Evolutionary conservation across 2,329 filamentous ascomycete genomes (phyloP).

Genomic region (Juglanconis sp.): DNA sequence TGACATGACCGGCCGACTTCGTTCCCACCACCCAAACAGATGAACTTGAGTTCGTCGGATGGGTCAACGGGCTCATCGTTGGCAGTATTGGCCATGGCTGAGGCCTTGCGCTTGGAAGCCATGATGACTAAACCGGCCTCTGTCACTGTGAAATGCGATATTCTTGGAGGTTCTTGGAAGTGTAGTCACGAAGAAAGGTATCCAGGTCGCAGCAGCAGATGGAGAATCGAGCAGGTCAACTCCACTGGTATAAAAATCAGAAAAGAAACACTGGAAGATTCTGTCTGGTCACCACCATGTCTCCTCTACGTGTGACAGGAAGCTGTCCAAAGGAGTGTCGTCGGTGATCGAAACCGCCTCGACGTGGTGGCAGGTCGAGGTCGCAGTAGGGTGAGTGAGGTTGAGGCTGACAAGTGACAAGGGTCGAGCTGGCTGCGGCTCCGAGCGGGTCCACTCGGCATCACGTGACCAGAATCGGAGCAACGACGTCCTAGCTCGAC

Average conservation of each 20-base stretch:
- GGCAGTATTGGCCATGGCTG: constrained; percentile 62
- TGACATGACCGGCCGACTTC: constrained; percentile 97
- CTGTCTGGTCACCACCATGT: not conserved
- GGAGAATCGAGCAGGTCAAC: not conserved
- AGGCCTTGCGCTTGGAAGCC: constrained; percentile 90
- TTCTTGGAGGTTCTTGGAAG: not conserved
- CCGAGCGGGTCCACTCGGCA: not conserved
- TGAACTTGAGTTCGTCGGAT: constrained; percentile 89
- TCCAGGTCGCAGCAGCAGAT: not conserved
- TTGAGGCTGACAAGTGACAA: too few species aligned
- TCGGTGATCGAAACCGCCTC: not conserved
- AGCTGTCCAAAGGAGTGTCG: not conserved
- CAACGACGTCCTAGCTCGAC: constrained; percentile 4
- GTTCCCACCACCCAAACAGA: constrained; percentile 91
- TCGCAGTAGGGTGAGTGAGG: too few species aligned
- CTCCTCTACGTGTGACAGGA: not conserved
- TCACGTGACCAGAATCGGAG: constrained; percentile 6
- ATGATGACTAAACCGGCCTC: constrained; percentile 45
- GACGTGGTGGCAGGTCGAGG: not conserved
- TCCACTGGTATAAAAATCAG: not conserved
- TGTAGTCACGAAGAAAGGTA: not conserved
- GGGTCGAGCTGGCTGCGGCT: not conserved
- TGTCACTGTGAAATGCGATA: not conserved
- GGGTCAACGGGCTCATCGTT: constrained; percentile 88
- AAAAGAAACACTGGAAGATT: not conserved